Base-by-base conservation (phyloP, 768 basidiomycete genomes). In the Neoboletus brunneissimus region DNA sequence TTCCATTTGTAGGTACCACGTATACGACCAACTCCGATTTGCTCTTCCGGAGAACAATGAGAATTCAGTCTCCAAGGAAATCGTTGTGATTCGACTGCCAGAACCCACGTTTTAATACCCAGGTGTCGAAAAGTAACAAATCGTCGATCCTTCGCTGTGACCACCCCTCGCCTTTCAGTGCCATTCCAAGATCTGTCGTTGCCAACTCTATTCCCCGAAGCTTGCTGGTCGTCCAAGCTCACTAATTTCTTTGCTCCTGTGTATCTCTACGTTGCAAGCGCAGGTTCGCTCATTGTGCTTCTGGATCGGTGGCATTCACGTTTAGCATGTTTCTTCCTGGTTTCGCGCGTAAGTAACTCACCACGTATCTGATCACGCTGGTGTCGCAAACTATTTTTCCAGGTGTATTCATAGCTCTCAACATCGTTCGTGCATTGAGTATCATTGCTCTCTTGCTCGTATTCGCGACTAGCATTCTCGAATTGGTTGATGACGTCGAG, bases 401-500 rank as follows among this genome's bases (percentile, higher is more conserved):
- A 80, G 79, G 74, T 58, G 42, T 81, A 53, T 93, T 93, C 73
- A 79, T 89, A 67, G 84, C 82, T 61, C 84, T 95, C 70, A 95
- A 96, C 68, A 79, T 75, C 67, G 76, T 89, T 66, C 88, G 94
- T 55, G 69, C 76, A 43, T 67, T 97, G 59, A 92, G 89, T 70
- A 79, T 96, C 68, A 72, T 94, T 61, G 81, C 85, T 18, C 81
- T 96, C 54, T 73, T 92, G 27, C 83, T 95, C 48, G 89, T 94
- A 9, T 88, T 96, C 62, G 75, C 89, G 13, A 89, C 82, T 70
- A 89, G 81, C 54, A 84, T 90, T 64, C 66, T 89, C 60, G 83
- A 85, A 55, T 77, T 91, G 74, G 88, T 86, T 58, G 84, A 81
- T 54, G 90, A 92, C 65, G 75, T 92, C 70, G 77, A 87, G 62